Base-by-base conservation (phyloP, 345 rosid genomes). In the Conringia planisiliqua region DNA sequence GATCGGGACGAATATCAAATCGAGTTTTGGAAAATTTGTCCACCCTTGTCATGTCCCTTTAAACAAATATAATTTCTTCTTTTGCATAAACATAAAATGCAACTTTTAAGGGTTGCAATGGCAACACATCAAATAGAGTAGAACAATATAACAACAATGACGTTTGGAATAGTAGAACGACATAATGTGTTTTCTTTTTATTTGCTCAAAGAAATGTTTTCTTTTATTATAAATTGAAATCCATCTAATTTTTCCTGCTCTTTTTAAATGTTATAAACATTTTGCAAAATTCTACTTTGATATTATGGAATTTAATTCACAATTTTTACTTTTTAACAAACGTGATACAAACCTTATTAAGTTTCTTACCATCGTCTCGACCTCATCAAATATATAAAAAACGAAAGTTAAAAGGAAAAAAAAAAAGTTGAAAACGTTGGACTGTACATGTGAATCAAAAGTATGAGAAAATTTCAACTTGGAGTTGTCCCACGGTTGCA, bases 401-500 rank as follows among this genome's bases (percentile, higher is more conserved):
- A 24, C 13, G 51, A 43, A 4, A 33, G 26, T 38, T 36, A 51
- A 69, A 22, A 42, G 65, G 33, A 70, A 57, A 30, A 11, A 24
- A 26, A 57, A 11, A 24, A 26, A 57, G 65, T 44, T 33, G 50
- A 18, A 36, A 66, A 27, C 40, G 69, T 76, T 76, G 12, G 40
- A 68, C 74, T 24, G 30, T n/a, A n/a, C n/a, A n/a, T 27, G 52
- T 18, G 36, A 55, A 62, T 30, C 51, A 70, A 70, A 75, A 76
- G 64, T 32, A 52, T 12, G 65, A 69, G 33, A 62, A 69, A 63
- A 13, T 27, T 64, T 65, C 75, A 77, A 70, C 76, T 56, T 56
- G 54, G 66, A 63, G 58, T 77, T 62, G 72, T 71, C 80, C 66
- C 76, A 77, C 76, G 75, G 80, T 47, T 70, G 71, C 72, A 64